Base-by-base conservation (phyloP, 441 rosid species). In the Hura crepitans region DNA sequence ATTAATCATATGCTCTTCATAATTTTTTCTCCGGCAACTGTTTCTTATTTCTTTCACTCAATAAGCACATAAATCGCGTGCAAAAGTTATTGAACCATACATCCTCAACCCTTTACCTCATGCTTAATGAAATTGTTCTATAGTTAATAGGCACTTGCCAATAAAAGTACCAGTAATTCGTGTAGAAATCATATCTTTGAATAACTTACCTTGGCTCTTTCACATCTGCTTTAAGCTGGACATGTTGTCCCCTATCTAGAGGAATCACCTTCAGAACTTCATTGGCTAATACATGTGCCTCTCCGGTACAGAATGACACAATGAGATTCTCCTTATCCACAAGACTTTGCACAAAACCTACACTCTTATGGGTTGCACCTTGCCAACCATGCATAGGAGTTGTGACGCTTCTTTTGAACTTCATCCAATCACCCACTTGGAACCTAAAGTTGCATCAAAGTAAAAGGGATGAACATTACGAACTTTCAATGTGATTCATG, bases 391-490 rank as follows among this genome's bases (percentile, higher is more conserved):
- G 80, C 28, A 82, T 72, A 58, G 99, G 98, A 79, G 85, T 71
- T 7, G 82, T 82, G 74, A 91, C 82, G 77, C 87, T 84, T 86
- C 97, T 85, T 79, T 82, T 93, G 77, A 91, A 96, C 83, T 91
- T 96, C 79, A 93, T 94, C 99, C 99, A 96, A 77, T 96, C 98
- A 62, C 98, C 97, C 67, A 91, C 86, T 77, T 89, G 96, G 83
- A 80, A 96, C 79, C 99, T 96, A 77, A 74, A 69, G n/a, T 15
- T 66, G 20, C 64, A 82, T 55, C 13, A 31, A 49, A 62, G 60
- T 47, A 61, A 59, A 35, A 50, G 47, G 14, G 62, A 50, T 61
- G 27, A 37, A 58, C n/a, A n/a, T n/a, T 53, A 50, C 35, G 49
- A 63, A 62, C 43, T 57, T 14, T 13, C 69, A 30, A 39, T 28